Evolutionary conservation across 108 stramenopile genomes (phyloP).

Genomic region (Nitzschia putrida): DNA sequence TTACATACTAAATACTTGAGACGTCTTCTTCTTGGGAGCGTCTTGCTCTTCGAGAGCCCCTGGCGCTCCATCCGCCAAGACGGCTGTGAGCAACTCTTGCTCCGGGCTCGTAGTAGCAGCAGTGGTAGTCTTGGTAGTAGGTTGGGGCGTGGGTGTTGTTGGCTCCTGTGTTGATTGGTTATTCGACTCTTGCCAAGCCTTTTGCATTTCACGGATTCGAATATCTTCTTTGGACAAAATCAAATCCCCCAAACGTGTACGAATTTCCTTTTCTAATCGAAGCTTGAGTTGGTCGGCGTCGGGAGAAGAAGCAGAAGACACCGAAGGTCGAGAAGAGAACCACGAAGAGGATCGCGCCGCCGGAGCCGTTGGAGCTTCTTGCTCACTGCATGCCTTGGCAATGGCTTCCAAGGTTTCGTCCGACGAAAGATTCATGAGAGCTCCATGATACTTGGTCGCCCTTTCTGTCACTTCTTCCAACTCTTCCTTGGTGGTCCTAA

Average conservation of each 20-base stretch:
- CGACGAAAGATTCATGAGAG: slow-evolving; percentile 1
- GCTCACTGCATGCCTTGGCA: not conserved
- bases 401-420: slow-evolving; percentile 15
- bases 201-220: slow-evolving; percentile 14
- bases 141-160: not conserved
- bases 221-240: slow-evolving; percentile 12
- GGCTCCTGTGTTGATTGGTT: not conserved
- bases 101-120: not conserved
- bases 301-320: too few species aligned
- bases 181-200: slow-evolving; percentile 15
- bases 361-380: not conserved
- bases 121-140: not conserved
- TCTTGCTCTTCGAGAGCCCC: not conserved
- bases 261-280: not conserved
- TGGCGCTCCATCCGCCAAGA: not conserved
- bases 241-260: slow-evolving; percentile 1
- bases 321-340: not conserved
- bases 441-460: not conserved
- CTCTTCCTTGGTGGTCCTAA: slow-evolving; percentile 3
- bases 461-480: not conserved
- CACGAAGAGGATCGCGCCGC: not conserved
- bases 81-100: not conserved
- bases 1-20: slow-evolving; percentile 21
- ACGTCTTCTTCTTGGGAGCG: not conserved
- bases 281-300: not conserved